Conservation (phyloP, 352 stramenopile species). For the Phytophthora hybrid region DNA sequence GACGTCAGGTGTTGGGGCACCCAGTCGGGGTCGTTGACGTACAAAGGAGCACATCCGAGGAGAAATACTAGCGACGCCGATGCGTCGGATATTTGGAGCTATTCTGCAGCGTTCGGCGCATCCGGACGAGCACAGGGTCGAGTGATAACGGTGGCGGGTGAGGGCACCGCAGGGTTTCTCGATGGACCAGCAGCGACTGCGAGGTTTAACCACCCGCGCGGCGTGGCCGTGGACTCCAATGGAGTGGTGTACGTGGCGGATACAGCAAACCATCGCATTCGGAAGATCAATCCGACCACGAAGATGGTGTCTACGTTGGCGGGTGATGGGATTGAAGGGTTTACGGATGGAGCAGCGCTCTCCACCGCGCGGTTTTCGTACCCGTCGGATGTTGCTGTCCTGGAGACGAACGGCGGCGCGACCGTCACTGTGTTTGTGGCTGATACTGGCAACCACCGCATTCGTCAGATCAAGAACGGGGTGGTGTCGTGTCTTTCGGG, state of each 20-base stretch:
- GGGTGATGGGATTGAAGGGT: conserved; percentile 59
- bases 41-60: conserved; percentile 42
- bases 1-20: conserved; percentile 93
- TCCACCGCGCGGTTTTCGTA: conserved; percentile 68
- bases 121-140: conserved; percentile 88
- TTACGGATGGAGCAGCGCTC: conserved; percentile 51
- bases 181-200: conserved; percentile 75
- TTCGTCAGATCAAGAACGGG: conserved; percentile 71
- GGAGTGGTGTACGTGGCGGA: conserved; percentile 96
- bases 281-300: conserved; percentile 69
- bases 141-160: conserved; percentile 92
- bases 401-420: conserved; percentile 44
- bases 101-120: conserved; percentile 36
- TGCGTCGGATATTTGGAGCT: conserved; percentile 76
- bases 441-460: conserved; percentile 87
- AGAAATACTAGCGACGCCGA: conserved; percentile 53
- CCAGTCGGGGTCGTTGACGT: conserved; percentile 47
- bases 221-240: conserved; percentile 91
- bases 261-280: conserved; percentile 94
- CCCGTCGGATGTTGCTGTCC: conserved; percentile 72
- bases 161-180: conserved; percentile 72
- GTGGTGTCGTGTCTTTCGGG: conserved; percentile 90
- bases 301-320: conserved; percentile 64
- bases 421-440: conserved; percentile 70
- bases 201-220: conserved; percentile 91